phyloP scores from a whole-genome alignment of 805 yeast species.

The Kodamaea neixiangensis region DNA sequence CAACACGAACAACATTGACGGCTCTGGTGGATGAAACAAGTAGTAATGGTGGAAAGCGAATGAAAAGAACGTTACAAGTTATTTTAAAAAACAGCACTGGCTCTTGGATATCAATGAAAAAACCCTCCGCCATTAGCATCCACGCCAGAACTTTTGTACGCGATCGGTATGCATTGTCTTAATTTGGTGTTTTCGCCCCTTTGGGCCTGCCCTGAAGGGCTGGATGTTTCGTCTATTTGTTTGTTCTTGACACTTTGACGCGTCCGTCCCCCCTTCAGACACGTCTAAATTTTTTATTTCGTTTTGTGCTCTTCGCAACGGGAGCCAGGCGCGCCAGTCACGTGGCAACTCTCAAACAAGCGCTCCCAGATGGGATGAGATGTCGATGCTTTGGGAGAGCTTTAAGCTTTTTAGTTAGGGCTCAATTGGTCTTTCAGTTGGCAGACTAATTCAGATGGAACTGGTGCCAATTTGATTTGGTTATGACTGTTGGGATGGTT shows the following conservation, averaged over 20 bases:
- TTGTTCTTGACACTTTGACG: not conserved
- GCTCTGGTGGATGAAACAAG: not conserved
- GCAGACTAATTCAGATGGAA: too few relatives aligned
- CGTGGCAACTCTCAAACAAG: not conserved
- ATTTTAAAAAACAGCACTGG: not conserved
- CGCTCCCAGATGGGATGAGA: not conserved
- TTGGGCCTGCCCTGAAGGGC: not conserved
- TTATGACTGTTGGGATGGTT: not conserved
- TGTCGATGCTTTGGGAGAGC: not conserved
- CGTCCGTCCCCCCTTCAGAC: not conserved
- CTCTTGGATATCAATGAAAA: not conserved
- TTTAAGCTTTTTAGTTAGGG: not conserved
- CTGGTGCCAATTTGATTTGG: not conserved
- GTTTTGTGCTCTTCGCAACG: not conserved
- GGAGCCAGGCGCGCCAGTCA: not conserved
- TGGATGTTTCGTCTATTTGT: not conserved
- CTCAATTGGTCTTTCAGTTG: not conserved
- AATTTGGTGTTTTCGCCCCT: conserved; percentile 3
- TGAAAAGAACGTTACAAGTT: not conserved
- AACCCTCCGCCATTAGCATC: not conserved
- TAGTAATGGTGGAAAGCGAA: not conserved
- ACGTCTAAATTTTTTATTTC: not conserved
- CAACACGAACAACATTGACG: conserved; percentile 5
- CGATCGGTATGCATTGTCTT: conserved; percentile 4
- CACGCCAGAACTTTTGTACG: conserved; percentile 1